Evolutionary conservation across 2,329 filamentous ascomycete genomes (phyloP).

Genomic region (Pestalotiopsis sp.): DNA sequence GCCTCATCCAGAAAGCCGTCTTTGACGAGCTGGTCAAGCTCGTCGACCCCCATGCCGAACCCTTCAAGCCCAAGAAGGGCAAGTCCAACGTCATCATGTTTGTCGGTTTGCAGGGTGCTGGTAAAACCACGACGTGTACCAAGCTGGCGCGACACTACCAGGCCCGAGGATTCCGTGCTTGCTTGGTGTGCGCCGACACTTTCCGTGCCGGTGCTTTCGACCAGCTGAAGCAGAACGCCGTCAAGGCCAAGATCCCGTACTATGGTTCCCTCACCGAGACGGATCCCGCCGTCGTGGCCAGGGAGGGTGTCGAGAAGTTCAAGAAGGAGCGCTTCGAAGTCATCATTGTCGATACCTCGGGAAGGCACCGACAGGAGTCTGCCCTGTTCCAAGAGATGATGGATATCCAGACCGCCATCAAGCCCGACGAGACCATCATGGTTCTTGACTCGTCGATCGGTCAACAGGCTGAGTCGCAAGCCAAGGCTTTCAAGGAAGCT

Average conservation of each 20-base stretch:
- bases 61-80: constrained; percentile 96
- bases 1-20: constrained; percentile 94
- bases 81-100: constrained; percentile 99
- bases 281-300: constrained; percentile 88
- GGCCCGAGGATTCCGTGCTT: constrained; percentile 87
- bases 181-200: constrained; percentile 95
- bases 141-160: constrained; percentile 96
- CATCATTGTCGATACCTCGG: constrained; percentile 97
- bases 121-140: constrained; percentile 98
- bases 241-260: constrained; percentile 98
- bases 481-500: constrained; percentile 94
- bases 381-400: constrained; percentile 97
- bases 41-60: constrained; percentile 92
- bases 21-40: constrained; percentile 96
- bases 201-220: constrained; percentile 98
- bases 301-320: constrained; percentile 97
- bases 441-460: constrained; percentile 96
- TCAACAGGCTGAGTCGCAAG: constrained; percentile 92
- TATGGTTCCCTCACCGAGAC: constrained; percentile 96
- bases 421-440: constrained; percentile 96
- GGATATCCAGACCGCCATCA: constrained; percentile 89
- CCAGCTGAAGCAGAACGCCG: constrained; percentile 98
- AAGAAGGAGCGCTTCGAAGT: constrained; percentile 98
- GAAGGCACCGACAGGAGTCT: constrained; percentile 91
- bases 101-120: constrained; percentile 94